Base-by-base conservation (phyloP, 2,329 filamentous ascomycete genomes). In the Penicillium sp. region DNA sequence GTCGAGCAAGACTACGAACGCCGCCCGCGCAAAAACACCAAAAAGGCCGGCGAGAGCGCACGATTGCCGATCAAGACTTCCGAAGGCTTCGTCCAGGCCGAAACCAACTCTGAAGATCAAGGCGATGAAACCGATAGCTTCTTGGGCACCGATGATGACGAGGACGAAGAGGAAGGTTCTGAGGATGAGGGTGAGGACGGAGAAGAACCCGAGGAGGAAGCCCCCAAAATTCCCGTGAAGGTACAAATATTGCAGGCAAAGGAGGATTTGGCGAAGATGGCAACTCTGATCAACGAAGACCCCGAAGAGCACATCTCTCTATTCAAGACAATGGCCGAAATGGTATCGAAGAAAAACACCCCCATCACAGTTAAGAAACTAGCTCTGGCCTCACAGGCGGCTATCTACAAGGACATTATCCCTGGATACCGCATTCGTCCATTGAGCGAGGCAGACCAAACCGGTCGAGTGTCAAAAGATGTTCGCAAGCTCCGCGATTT, bases 351-450 rank as follows among this genome's bases (percentile, higher is more conserved):
- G 13, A 50, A 56, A n/a, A 85, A 65, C n/a, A 63, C 71, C 5
- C 72, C 92, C 58, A 73, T 83, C 13, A 86, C 88, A 2, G 86
- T 99, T 48, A 87, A 90, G 76, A 96, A 96, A 74, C 81, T 99
- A 57, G 87, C 89, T 7, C 78, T 99, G 60, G 89, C 87, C 44
- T 91, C 94, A 19, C 92, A 97, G 74, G 82, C 94, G 70, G 84
- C 92, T 0, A 85, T 97, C 11, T 99, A 93, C 79, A 96, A 93
- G 72, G 94, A 97, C 73, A 84, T 97, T 43, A 97, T 99, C 55
- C 94, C 94, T 0, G 94, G 94, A 19, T 99, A 99, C 72, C 84
- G 94, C 57, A 97, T 99, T 77, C 87, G 94, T 16, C 89, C 91
- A 1, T 78, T 91, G 4, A 79, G 82, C 0, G 90, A 95, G 56